These are phyloP conservation scores for Termitomyces sp. DNA, from an alignment of 768 basidiomycete genomes.

Conservation along the genomic window DNA sequence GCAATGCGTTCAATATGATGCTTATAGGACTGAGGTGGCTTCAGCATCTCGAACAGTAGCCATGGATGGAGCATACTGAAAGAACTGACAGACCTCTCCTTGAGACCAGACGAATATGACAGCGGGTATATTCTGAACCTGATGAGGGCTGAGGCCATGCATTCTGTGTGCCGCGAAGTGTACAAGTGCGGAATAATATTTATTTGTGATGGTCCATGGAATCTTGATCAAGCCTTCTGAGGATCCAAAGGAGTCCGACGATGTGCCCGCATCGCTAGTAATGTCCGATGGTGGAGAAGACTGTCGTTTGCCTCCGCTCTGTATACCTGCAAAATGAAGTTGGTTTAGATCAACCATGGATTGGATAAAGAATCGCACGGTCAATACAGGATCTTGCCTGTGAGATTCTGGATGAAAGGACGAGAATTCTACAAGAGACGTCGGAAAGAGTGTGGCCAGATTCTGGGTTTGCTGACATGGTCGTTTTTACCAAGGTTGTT, in stretches of 20 bases:
- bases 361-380: constrained; percentile 13
- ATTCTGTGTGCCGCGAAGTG: constrained; percentile 59
- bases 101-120: constrained; percentile 69
- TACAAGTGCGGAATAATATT: constrained; percentile 79
- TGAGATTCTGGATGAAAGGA: constrained; percentile 25
- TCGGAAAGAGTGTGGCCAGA: constrained; percentile 10
- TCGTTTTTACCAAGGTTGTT: not conserved
- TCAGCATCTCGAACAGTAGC: constrained; percentile 16
- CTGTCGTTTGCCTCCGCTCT: not conserved
- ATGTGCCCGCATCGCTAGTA: not conserved
- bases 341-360: not conserved
- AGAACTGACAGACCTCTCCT: constrained; percentile 54
- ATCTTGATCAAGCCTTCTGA: constrained; percentile 31
- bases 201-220: constrained; percentile 78
- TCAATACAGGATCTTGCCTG: constrained; percentile 25
- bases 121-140: constrained; percentile 57
- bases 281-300: constrained; percentile 3
- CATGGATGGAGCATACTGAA: constrained; percentile 12
- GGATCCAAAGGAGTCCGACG: constrained; percentile 14
- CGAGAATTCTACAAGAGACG: constrained; percentile 32
- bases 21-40: constrained; percentile 49
- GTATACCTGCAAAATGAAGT: constrained; percentile 11
- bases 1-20: constrained; percentile 53
- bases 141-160: constrained; percentile 39
- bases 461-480: constrained; percentile 7